Base-by-base conservation (phyloP, 2,329 filamentous ascomycete genomes). In the Fusarium goolgardi region DNA sequence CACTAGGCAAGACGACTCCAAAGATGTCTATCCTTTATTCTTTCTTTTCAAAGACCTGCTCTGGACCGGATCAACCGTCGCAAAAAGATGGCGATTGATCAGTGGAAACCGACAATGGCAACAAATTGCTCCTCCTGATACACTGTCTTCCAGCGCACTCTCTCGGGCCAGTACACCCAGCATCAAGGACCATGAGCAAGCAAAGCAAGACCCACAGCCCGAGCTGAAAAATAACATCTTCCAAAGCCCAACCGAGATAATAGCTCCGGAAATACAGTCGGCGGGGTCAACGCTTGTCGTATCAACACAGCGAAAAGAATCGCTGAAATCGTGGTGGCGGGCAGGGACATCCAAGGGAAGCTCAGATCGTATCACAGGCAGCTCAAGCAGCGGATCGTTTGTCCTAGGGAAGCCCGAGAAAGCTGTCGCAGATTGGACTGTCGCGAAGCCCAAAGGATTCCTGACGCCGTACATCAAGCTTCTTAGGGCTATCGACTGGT, bases 11-110 rank as follows among this genome's bases (percentile, higher is more conserved):
- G 80, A 83, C 46, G 80, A 81, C 52, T 81, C 80, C 3, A 77
- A 77, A 60, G 81, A 84, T 55, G 76, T 83, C 6, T 83, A 80
- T 41, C 82, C 82, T 0, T 75, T 81, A 0, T 80, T 79, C 10
- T 78, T 81, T 44, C 49, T 80, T 6, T 80, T 73, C 57, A 65
- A 66, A 10, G 71, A 75, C 46, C 61, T 79, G 53, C 71, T 80
- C 9, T 80, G 75, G 80, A 82, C 76, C 8, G 79, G 71, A 9
- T 80, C 74, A 9, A 81, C 77, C n/a, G 75, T 77, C 29, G 74
- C 69, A 2, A 79, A 77, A 63, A 76, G 74, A 47, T 82, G 75
- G 80, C 75, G 79, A 57, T 67, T 81, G 7, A 73, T 82, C 59
- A 83, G 80, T 61, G 82, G 77, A 12, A 82, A 78, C 52, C 77